Evolutionary conservation across 768 basidiomycete genomes (phyloP).

Genomic region (Leccinum variicolor): DNA sequence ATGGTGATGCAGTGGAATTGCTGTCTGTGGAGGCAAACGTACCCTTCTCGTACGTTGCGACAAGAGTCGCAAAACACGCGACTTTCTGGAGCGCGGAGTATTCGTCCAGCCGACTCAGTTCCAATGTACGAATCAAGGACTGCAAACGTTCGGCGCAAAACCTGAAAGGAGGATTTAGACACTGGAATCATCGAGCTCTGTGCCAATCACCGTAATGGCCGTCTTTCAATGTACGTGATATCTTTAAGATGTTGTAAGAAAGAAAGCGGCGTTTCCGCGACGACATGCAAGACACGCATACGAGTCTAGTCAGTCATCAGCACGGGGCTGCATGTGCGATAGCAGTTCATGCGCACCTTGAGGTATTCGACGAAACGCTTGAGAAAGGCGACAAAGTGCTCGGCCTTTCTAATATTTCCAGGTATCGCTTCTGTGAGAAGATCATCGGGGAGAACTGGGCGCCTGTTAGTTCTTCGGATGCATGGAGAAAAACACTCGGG

Average conservation of each 20-base stretch:
- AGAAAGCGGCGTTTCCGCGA: slow-evolving; percentile 95
- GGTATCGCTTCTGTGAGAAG: slow-evolving; percentile 93
- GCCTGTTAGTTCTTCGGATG: not conserved
- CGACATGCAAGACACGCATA: slow-evolving; percentile 99
- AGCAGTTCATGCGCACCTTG: slow-evolving; percentile 53
- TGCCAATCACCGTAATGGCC: slow-evolving; percentile 76
- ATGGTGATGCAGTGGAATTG: not conserved
- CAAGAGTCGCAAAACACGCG: slow-evolving; percentile 92
- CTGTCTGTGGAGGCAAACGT: slow-evolving; percentile 3
- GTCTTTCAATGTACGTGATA: slow-evolving; percentile 95
- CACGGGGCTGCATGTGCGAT: not conserved
- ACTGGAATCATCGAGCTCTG: not conserved
- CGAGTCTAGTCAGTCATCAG: slow-evolving; percentile 63
- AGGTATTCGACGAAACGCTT: slow-evolving; percentile 98
- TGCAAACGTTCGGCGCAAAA: slow-evolving; percentile 97
- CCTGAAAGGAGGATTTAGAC: slow-evolving; percentile 37
- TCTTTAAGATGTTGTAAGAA: slow-evolving; percentile 98
- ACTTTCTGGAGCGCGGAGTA: slow-evolving; percentile 91
- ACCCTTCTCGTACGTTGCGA: slow-evolving; percentile 98
- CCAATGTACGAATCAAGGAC: slow-evolving; percentile 89
- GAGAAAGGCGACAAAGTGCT: slow-evolving; percentile 97
- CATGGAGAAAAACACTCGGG: not conserved
- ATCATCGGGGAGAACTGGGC: slow-evolving; percentile 87
- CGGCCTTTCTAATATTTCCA: slow-evolving; percentile 97
- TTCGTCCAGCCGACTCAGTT: slow-evolving; percentile 88